A percentile compares a stretch with the other conserved stretches of the same genome.
These are phyloP conservation scores for Bruguiera sexangula DNA, from an alignment of 345 rosid species.

Conservation along the genomic window DNA sequence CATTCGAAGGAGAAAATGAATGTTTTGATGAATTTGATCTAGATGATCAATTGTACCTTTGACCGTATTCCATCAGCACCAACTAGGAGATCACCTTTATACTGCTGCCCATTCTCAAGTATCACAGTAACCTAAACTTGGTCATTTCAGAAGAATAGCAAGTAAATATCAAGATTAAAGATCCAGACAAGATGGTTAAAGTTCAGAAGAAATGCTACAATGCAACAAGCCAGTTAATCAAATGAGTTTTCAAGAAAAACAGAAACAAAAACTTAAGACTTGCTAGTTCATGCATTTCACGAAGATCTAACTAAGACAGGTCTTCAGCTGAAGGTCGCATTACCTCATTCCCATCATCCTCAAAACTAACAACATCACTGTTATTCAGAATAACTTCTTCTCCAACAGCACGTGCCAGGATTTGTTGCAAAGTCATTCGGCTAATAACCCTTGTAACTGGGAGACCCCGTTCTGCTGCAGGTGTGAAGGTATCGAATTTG, in stretches of 20 bases:
- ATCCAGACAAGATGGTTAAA: not conserved
- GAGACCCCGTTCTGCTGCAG: slow-evolving; percentile 81
- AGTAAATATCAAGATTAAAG: not conserved
- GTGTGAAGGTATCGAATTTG: slow-evolving; percentile 95
- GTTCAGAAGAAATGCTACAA: not conserved
- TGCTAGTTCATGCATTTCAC: not conserved
- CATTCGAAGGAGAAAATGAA: not conserved
- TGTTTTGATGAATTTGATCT: not conserved
- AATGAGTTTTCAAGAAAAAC: slow-evolving; percentile 3
- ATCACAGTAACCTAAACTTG: slow-evolving; percentile 61
- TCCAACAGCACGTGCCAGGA: slow-evolving; percentile 74
- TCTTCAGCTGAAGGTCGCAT: slow-evolving; percentile 6
- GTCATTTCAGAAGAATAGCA: slow-evolving; percentile 18
- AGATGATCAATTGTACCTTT: slow-evolving; percentile 46
- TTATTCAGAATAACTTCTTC: slow-evolving; percentile 70
- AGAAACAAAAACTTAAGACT: not conserved
- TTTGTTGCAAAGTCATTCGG: slow-evolving; percentile 84
- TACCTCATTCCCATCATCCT: slow-evolving; percentile 82
- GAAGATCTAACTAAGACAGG: not conserved
- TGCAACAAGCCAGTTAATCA: slow-evolving; percentile 3
- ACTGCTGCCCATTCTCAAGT: slow-evolving; percentile 71
- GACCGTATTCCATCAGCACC: slow-evolving; percentile 99
- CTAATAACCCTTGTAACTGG: slow-evolving; percentile 91
- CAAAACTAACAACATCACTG: slow-evolving; percentile 79
- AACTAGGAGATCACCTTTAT: slow-evolving; percentile 81